Conservation (phyloP, 2,329 filamentous ascomycete genomes). For the Scytalidium lignicola region DNA sequence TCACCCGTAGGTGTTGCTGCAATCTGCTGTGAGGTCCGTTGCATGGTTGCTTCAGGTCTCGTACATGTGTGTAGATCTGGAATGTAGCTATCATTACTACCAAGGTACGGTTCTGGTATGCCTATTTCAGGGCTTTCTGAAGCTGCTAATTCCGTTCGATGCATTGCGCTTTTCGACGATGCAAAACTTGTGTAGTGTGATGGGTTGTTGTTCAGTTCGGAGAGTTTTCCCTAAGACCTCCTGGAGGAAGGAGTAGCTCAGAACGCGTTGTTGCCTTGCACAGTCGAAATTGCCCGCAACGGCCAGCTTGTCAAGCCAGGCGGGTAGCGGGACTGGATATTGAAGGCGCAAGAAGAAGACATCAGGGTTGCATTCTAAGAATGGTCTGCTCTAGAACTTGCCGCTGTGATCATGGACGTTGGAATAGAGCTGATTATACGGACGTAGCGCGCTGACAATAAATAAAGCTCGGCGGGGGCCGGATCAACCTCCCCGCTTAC, state of each 20-base stretch:
- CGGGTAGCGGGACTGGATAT: background rate
- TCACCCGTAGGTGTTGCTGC: slow-evolving; percentile 12
- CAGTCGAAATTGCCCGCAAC: background rate
- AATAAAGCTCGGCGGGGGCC: background rate
- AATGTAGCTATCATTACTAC: too few relatives aligned
- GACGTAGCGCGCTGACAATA: background rate
- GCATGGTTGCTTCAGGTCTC: slow-evolving; percentile 13
- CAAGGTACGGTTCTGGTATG: too few relatives aligned
- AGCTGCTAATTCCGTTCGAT: background rate
- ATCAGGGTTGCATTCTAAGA: background rate
- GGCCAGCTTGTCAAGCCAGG: background rate
- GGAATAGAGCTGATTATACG: background rate
- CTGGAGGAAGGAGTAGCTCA: background rate
- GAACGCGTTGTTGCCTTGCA: background rate
- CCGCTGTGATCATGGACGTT: background rate
- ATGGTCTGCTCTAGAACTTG: background rate
- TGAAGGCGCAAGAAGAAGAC: background rate
- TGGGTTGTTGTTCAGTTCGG: background rate
- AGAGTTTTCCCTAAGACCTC: background rate
- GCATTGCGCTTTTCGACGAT: background rate
- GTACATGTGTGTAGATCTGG: background rate
- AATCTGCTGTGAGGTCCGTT: slow-evolving; percentile 9
- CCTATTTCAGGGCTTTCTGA: too few relatives aligned
- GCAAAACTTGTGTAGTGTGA: background rate
- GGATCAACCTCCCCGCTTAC: background rate